Base-by-base conservation (phyloP, 768 basidiomycete species). In the Sutorius australiensis region DNA sequence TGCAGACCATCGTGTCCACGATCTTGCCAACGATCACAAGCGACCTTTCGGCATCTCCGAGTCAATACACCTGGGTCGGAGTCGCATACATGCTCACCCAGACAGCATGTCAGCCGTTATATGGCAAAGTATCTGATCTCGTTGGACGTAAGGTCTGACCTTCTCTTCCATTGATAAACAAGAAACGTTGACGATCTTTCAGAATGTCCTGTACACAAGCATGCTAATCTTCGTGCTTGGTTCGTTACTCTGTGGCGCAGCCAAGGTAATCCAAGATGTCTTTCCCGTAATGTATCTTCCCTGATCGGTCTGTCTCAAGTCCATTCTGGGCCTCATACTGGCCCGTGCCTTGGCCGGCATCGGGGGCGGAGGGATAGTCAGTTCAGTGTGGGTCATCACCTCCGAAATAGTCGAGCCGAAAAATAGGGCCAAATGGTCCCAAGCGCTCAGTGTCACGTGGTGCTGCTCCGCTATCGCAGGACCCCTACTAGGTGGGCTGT, bases 341-440 rank as follows among this genome's bases (percentile, higher is more conserved):
- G 80, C 84, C 48, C 79, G 90, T 43, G 77, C 72, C 46, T 53
- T 80, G 49, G 86, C 89, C 54, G 91, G 91, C 39, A 75, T 89
- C 53, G 91, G 91, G n/a, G 91, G 86, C 14, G 91, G 91, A 33
- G 91, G 91, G 9, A 91, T 93, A 57, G 90, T 92, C 53, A 82
- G 82, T 65, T 79, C 86, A 39, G 89, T 92, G 33, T 92, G 91
- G 91, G 82, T 89, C 21, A 85, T 93, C 53, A 91, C 88, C 41
- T 80, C 89, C 57, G 90, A 93, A 67, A 83, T 93, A 53, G 90
- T 92, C 38, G 82, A 85, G 66, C 77, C 82, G 28, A 75, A 73
- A 55, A 73, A 78, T 53, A 81, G 88, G 52, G 85, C 89, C 45
- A 89, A 83, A 66, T 92, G 89, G 90, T 89, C 87, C 11, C 87